Evolutionary conservation across 805 yeast genomes (phyloP), one percentile per base, ranked within the genome.

Genomic region (Teunomyces pallodes): DNA sequence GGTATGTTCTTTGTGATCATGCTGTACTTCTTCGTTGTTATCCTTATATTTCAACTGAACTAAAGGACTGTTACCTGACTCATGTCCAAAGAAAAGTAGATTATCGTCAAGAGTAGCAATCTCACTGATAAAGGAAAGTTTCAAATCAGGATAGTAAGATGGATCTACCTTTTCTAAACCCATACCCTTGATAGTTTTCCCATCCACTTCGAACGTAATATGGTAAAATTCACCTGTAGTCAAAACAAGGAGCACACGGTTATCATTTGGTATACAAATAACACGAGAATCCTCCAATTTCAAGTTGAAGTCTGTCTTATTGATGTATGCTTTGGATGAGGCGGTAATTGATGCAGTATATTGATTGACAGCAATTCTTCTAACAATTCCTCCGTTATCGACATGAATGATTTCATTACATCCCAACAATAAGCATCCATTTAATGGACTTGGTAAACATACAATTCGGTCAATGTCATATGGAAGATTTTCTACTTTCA

Each of bases 341-440:
- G 65, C 54, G 1, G 76, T 74, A 30, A 62, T 64, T 35, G 62
- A 59, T 2, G 70, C 53, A 27, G 81, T 79, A 55, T 68, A 84
- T 49, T 70, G 65, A 60, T 87, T 87, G 1, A 85, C 80, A 2
- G 85, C 82, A 2, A 84, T 69, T 26, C 89, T 84, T 50, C 80
- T 76, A 2, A 75, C 59, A 29, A 84, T 80, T 3, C 96, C 95
- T 2, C 89, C 79, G 28, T 88, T 82, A 59, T 91, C 96, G 13
- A 90, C 78, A 64, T 88, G 91, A 9, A 89, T 69, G 7, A 91
- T 55, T 56, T 86, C 87, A 61, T 91, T 90, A 31, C 86, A 77
- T 1, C 97, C 97, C 3, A 88, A 46, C 14, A 81, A 57, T 5
- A 90, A 65, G 41, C 83, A 70, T 0, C 97, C 97, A 51, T 83